Conservation (phyloP, 345 rosid species). For the Populus pruinosa region DNA sequence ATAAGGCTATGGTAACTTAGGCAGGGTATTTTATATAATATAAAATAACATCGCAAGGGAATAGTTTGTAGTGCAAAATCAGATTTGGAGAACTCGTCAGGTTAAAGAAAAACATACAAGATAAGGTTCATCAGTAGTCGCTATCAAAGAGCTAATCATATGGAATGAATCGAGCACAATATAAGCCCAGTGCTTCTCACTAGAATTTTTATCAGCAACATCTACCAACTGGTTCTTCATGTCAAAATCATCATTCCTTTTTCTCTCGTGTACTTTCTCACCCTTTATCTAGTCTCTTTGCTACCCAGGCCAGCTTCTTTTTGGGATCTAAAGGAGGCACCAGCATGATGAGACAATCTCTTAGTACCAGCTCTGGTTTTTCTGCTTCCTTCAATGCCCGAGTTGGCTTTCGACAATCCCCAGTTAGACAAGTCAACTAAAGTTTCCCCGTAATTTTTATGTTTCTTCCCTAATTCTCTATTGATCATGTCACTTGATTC, state of each 20-base stretch:
- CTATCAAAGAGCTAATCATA: background rate
- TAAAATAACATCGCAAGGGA: background rate
- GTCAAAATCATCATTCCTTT: background rate
- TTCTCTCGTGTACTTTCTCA: background rate
- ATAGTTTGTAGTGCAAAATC: background rate
- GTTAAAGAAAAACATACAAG: constrained; percentile 15
- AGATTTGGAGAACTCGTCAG: background rate
- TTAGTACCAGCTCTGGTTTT: background rate
- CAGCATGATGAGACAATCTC: background rate
- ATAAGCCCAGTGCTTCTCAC: background rate
- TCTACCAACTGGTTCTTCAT: background rate
- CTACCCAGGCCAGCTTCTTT: constrained; percentile 7
- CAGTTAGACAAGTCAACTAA: constrained; percentile 23
- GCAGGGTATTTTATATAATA: no score
- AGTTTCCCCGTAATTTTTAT: constrained; percentile 1
- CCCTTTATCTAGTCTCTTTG: background rate
- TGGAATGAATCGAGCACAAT: background rate
- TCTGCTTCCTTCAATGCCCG: constrained; percentile 2
- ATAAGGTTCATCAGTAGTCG: constrained; percentile 7
- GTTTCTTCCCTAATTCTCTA: constrained; percentile 15
- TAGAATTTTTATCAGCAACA: no score
- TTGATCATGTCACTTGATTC: constrained; percentile 20
- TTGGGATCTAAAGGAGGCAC: background rate
- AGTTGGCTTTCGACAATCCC: constrained; percentile 13
- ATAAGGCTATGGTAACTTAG: no score